Percentiles rank a stretch among this genome's conserved stretches.
phyloP scores from a whole-genome alignment of 805 yeast species.

The Clavispora carvajalis region DNA sequence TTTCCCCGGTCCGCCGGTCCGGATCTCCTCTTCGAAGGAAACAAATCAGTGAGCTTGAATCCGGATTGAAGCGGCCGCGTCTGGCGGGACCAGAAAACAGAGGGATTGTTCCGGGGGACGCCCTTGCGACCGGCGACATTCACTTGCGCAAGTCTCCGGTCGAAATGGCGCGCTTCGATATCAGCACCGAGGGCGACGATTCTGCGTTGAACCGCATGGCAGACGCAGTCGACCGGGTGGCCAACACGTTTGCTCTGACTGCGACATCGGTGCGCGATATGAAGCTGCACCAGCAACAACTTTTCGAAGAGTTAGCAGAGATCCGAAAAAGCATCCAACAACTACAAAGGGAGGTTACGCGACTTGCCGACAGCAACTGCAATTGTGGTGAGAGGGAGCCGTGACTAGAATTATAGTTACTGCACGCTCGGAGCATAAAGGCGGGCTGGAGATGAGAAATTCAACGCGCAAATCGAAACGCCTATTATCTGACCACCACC shows the following conservation, averaged over 20 bases:
- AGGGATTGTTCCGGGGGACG: neutral
- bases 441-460: too few relatives aligned
- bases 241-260: slow-evolving; percentile 5
- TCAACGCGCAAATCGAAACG: too few relatives aligned
- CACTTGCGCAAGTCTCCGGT: slow-evolving; percentile 5
- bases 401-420: too few relatives aligned
- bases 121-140: neutral
- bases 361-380: neutral
- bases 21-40: slow-evolving; percentile 33
- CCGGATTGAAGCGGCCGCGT: slow-evolving; percentile 4
- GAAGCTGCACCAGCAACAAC: slow-evolving; percentile 5
- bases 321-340: slow-evolving; percentile 4
- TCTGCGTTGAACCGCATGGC: neutral
- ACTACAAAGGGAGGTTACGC: slow-evolving; percentile 5
- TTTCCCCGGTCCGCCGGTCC: slow-evolving; percentile 24
- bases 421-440: too few relatives aligned
- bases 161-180: slow-evolving; percentile 6
- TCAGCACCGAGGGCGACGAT: neutral
- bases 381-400: neutral
- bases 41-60: slow-evolving; percentile 25
- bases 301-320: slow-evolving; percentile 7
- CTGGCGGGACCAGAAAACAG: neutral
- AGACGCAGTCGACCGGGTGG: slow-evolving; percentile 5
- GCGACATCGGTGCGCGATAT: slow-evolving; percentile 7
- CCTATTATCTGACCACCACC: too few relatives aligned